Evolutionary conservation across 2,329 filamentous ascomycete genomes (phyloP).

Genomic region (Botrytis hyacinthi): DNA sequence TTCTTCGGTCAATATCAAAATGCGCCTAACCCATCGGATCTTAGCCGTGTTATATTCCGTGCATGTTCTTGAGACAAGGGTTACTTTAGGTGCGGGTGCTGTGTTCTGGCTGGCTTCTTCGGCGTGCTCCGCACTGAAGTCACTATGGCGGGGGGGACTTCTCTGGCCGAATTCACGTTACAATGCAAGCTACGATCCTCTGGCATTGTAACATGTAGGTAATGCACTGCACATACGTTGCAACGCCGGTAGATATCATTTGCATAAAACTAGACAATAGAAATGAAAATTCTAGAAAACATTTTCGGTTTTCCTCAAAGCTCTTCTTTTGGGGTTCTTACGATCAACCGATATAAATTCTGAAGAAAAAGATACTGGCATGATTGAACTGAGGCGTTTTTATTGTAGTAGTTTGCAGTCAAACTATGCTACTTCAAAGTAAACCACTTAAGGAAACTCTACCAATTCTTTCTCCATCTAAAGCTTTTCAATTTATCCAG

Average conservation of each 20-base stretch:
- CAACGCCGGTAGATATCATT: neutral
- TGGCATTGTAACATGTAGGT: neutral
- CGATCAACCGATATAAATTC: neutral
- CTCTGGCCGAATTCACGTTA: neutral
- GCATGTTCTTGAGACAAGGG: neutral
- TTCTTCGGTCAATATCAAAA: neutral
- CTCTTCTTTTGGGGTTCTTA: neutral
- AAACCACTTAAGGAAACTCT: neutral
- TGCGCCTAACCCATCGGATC: neutral
- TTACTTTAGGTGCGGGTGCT: neutral
- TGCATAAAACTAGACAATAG: neutral
- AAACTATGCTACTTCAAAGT: neutral
- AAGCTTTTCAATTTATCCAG: neutral
- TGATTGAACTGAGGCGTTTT: neutral
- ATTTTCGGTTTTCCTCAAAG: neutral
- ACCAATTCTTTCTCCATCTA: neutral
- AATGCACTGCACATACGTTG: neutral
- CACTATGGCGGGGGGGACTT: neutral
- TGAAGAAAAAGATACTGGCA: neutral
- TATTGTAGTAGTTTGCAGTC: neutral
- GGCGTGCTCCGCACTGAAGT: neutral
- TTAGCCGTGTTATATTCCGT: neutral
- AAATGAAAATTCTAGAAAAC: neutral
- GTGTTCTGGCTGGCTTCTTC: neutral
- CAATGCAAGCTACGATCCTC: neutral